Percentiles rank a stretch among this genome's conserved stretches.
Evolutionary conservation across 2,329 filamentous ascomycete genomes (phyloP).

Genomic region (Penicillium italicum): DNA sequence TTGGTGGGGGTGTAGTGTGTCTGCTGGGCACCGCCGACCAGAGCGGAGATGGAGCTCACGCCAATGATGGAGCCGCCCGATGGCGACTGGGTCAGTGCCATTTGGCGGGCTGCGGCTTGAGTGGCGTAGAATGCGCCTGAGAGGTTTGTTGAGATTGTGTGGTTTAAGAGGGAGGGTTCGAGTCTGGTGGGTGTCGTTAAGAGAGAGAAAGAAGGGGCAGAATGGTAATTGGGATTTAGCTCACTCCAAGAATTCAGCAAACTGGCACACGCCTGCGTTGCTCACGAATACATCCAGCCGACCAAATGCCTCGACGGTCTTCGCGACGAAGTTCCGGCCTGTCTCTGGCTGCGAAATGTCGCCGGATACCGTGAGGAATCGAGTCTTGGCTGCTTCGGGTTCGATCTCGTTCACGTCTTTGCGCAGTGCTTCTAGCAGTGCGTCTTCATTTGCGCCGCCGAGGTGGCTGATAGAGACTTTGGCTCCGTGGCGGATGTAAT

Average conservation of each 20-base stretch:
- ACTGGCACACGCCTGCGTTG: conserved; percentile 85
- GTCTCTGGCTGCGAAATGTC: conserved; percentile 75
- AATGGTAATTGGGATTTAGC: conserved; percentile 9
- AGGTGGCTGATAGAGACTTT: conserved; percentile 79
- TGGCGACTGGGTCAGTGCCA: conserved; percentile 67
- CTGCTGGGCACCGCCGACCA: conserved; percentile 67
- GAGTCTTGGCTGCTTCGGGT: conserved; percentile 22
- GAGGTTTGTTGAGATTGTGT: conserved; percentile 75
- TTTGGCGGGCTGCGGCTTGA: conserved; percentile 79
- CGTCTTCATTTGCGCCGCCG: conserved; percentile 41
- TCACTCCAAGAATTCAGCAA: conserved; percentile 77
- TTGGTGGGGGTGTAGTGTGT: conserved; percentile 88
- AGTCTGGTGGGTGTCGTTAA: conserved; percentile 44
- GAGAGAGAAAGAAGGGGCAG: neutral
- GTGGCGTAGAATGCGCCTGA: conserved; percentile 84
- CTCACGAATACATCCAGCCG: conserved; percentile 75
- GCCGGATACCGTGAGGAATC: conserved; percentile 66
- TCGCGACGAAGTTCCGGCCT: conserved; percentile 62
- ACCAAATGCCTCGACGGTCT: conserved; percentile 55
- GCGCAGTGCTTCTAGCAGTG: conserved; percentile 29
- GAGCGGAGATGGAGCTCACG: conserved; percentile 41
- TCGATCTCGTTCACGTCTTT: conserved; percentile 31
- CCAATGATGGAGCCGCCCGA: conserved; percentile 70
- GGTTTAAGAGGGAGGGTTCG: conserved; percentile 63
- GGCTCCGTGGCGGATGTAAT: conserved; percentile 73